phyloP scores from a whole-genome alignment of 768 basidiomycete species.

The Amanita thiersii region DNA sequence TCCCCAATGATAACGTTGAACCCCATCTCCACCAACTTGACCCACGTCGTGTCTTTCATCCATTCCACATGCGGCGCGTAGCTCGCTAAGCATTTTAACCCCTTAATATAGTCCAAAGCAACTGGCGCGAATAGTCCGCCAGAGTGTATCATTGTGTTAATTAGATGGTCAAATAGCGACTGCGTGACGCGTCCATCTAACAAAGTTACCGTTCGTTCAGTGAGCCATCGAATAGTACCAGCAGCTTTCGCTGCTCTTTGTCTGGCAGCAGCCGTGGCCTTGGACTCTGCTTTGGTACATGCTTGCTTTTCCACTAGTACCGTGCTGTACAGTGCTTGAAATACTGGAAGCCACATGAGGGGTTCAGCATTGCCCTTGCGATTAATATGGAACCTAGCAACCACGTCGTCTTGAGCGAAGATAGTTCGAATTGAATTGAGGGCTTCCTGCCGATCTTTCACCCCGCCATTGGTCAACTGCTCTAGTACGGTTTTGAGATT shows the following conservation, averaged over 20 bases:
- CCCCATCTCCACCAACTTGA: constrained; percentile 53
- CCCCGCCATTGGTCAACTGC: constrained; percentile 50
- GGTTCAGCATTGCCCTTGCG: constrained; percentile 25
- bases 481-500: constrained; percentile 42
- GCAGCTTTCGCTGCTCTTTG: constrained; percentile 63
- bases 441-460: constrained; percentile 66
- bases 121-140: constrained; percentile 51
- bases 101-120: constrained; percentile 76
- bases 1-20: constrained; percentile 77
- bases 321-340: constrained; percentile 62
- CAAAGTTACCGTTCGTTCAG: constrained; percentile 49
- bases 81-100: constrained; percentile 54
- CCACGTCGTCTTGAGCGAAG: constrained; percentile 42
- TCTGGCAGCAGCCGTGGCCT: constrained; percentile 35
- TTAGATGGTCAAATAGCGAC: constrained; percentile 57
- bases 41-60: constrained; percentile 58
- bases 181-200: constrained; percentile 49
- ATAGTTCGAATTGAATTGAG: constrained; percentile 38
- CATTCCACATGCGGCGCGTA: constrained; percentile 76
- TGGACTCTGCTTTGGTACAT: constrained; percentile 29
- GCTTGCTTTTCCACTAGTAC: constrained; percentile 56
- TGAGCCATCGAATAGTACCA: constrained; percentile 62
- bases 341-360: constrained; percentile 54
- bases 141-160: constrained; percentile 46
- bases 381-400: constrained; percentile 34